Conservation (phyloP, 108 stramenopile species). For the Conticribra weissflogii region DNA sequence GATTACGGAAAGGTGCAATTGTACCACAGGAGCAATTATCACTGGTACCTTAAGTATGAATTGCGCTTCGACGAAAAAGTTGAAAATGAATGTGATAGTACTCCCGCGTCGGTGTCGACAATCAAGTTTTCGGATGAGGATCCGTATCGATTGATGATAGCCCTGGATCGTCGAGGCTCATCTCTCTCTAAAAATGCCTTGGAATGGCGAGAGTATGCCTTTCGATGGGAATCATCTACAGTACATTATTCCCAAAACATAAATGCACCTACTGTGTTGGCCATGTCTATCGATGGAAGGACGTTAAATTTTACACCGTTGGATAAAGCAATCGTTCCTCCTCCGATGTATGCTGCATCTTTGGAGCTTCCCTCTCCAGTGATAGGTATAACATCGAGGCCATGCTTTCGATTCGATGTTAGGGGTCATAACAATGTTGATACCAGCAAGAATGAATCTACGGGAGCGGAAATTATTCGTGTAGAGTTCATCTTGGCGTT, state of each 20-base stretch:
- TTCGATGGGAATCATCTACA: slow-evolving; percentile 80
- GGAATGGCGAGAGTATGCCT: slow-evolving; percentile 66
- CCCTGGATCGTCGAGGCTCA: slow-evolving; percentile 23
- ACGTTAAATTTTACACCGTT: slow-evolving; percentile 76
- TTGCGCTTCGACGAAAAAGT: slow-evolving; percentile 37
- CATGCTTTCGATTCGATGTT: slow-evolving; percentile 42
- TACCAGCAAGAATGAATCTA: background rate
- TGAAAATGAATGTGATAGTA: slow-evolving; percentile 1
- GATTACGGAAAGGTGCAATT: slow-evolving; percentile 80
- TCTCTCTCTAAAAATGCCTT: background rate
- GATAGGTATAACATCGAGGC: slow-evolving; percentile 44
- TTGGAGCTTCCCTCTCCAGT: slow-evolving; percentile 57
- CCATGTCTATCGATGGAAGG: slow-evolving; percentile 73
- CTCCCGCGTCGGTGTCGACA: slow-evolving; percentile 22
- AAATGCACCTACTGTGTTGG: slow-evolving; percentile 59
- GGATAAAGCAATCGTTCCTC: slow-evolving; percentile 79
- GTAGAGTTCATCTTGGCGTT: slow-evolving; percentile 38
- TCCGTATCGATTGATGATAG: slow-evolving; percentile 51
- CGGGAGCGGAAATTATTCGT: background rate
- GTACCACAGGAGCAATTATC: slow-evolving; percentile 89
- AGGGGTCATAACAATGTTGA: slow-evolving; percentile 10
- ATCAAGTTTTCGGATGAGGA: slow-evolving; percentile 65
- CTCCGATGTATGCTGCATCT: slow-evolving; percentile 81
- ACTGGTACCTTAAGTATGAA: slow-evolving; percentile 92
- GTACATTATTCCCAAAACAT: slow-evolving; percentile 27